Evolutionary conservation across 257 asterid genomes (phyloP).

Genomic region (Nyctanthes arbortristis): DNA sequence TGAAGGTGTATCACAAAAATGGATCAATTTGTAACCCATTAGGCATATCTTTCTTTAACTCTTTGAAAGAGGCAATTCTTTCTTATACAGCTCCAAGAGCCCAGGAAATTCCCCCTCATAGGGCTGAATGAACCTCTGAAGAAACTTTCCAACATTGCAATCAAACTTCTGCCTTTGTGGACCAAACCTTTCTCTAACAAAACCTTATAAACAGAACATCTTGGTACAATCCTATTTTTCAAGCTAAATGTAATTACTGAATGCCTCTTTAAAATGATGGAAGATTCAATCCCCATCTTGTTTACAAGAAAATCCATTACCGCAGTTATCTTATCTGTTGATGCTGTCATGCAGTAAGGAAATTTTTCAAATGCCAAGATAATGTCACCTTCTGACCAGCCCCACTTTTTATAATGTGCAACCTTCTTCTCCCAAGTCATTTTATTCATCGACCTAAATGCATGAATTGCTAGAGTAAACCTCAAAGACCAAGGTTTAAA

Average conservation of each 20-base stretch:
- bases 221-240: conserved; percentile 19
- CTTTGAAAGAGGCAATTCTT: background rate
- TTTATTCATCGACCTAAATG: conserved; percentile 11
- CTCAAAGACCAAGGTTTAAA: background rate
- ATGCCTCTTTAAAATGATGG: conserved; percentile 13
- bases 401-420: conserved; percentile 27
- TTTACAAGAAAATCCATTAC: conserved; percentile 28
- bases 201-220: conserved; percentile 25
- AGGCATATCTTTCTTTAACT: background rate
- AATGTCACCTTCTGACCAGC: conserved; percentile 29
- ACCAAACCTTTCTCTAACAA: conserved; percentile 24
- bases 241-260: conserved; percentile 12
- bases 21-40: background rate
- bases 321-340: conserved; percentile 24
- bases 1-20: background rate
- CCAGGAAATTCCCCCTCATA: conserved; percentile 12
- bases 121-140: conserved; percentile 17
- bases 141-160: background rate
- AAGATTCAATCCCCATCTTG: conserved; percentile 32
- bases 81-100: conserved; percentile 21
- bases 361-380: conserved; percentile 14
- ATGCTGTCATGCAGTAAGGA: conserved; percentile 30
- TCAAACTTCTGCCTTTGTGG: background rate
- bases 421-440: conserved; percentile 21
- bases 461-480: conserved; percentile 9